These are phyloP conservation scores for Salisapilia sapeloensis DNA, from an alignment of 352 stramenopile species.

Conservation along the genomic window DNA sequence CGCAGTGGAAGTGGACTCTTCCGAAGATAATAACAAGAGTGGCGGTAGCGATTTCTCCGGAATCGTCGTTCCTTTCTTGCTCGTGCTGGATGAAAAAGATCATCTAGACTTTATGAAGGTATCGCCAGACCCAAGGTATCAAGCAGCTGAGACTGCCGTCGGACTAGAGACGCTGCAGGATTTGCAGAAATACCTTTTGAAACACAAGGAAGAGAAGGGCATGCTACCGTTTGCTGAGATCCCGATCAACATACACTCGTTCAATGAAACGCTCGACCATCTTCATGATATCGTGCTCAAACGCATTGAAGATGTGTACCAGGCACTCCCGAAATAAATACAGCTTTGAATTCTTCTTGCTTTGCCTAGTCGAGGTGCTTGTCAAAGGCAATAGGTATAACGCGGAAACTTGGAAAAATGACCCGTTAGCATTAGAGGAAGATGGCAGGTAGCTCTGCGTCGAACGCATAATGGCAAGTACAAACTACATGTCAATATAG, in stretches of 20 bases:
- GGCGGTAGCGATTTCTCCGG: slow-evolving; percentile 21
- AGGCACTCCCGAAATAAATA: no score
- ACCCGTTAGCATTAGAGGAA: no score
- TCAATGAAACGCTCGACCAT: slow-evolving; percentile 69
- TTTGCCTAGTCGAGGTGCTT: no score
- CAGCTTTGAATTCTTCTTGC: no score
- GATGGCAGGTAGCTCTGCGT: no score
- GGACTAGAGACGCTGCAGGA: slow-evolving; percentile 63
- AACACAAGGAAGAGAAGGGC: slow-evolving; percentile 18
- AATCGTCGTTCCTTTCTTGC: slow-evolving; percentile 68
- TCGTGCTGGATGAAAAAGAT: slow-evolving; percentile 41
- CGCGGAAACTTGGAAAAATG: no score
- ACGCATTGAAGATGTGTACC: slow-evolving; percentile 67
- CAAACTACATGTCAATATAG: no score
- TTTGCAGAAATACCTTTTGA: slow-evolving; percentile 58
- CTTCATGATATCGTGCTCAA: slow-evolving; percentile 77
- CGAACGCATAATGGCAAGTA: no score
- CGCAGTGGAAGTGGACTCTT: slow-evolving; percentile 9
- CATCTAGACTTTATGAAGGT: slow-evolving; percentile 69
- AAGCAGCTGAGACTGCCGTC: slow-evolving; percentile 19
- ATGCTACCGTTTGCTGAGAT: slow-evolving; percentile 60
- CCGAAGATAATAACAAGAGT: slow-evolving; percentile 4
- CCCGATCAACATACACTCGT: slow-evolving; percentile 70
- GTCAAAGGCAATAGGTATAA: no score
- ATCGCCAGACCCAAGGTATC: slow-evolving; percentile 70